Evolutionary conservation across 2,329 filamentous ascomycete species (phyloP), one percentile per base, ranked within the genome.

Genomic region (Talaromyces sp.): DNA sequence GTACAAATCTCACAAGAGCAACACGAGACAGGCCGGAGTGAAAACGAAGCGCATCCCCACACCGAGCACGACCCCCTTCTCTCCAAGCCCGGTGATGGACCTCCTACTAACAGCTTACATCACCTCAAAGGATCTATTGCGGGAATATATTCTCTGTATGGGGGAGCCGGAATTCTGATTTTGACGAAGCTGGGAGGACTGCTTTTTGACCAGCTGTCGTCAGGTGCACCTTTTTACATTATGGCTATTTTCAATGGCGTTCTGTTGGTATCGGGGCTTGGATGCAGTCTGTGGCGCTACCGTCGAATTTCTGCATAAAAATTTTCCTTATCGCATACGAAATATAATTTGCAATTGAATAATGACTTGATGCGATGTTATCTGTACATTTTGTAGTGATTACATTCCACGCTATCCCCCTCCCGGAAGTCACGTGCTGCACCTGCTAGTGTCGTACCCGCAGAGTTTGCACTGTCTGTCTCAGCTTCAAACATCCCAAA

Each of bases 41-140:
- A 31, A 31, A n/a, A 29, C 6, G 24, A 52, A 21, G 38, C 54
- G 1, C 38, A 41, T 14, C 24, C n/a, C 14, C 43, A 41, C 21
- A 64, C 65, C 55, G 72, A 76, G 61, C 62, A 68, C 21, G 67
- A 70, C 56, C 55, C 77, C 54, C 62, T 80, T 57, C 41, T 75
- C 17, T 26, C 61, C 17, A 64, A 63, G 46, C 54, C 63, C 7
- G 32, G 61, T 52, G 46, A 69, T 62, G 66, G 51, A 14, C 21
- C 66, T 65, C 64, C 65, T 55, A 59, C 65, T 3, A 65, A 71
- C 46, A 73, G 76, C 26, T 70, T 80, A 54, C 76, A 80, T n/a
- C 77, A 84, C 52, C 83, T 98, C 58, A 98, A 98, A 77, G 95
- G 95, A 13, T 93, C 91, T 14, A 95, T 99, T 66, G 93, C 95